These are phyloP conservation scores for Boletus semigastroideus DNA, from an alignment of 1,284 basidiomycete species.

Conservation along the genomic window DNA sequence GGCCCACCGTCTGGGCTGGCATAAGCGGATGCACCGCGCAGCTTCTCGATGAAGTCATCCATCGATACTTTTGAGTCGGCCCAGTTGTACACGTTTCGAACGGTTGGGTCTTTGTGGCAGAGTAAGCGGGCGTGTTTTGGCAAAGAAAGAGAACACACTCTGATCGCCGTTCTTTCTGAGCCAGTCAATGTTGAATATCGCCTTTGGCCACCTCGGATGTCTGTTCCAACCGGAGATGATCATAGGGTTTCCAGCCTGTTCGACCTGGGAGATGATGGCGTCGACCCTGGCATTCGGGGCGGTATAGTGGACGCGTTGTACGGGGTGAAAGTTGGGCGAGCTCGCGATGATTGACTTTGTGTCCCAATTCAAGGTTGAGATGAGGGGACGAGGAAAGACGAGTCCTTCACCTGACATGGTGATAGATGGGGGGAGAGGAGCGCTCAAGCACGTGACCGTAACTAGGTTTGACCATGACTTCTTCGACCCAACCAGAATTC, in stretches of 20 bases:
- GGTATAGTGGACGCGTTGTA: conserved; percentile 40
- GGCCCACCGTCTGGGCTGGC: conserved; percentile 39
- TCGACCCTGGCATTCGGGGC: conserved; percentile 28
- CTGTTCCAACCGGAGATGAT: conserved; percentile 61
- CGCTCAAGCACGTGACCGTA: no score
- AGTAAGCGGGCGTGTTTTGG: conserved; percentile 4
- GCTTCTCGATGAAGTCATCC: conserved; percentile 45
- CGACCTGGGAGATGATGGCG: conserved; percentile 44
- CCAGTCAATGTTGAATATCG: conserved; percentile 56
- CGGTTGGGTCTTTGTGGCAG: conserved; percentile 43
- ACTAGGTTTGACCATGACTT: no score
- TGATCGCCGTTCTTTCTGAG: conserved; percentile 39
- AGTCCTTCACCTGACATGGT: no score
- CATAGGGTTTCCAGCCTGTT: conserved; percentile 53
- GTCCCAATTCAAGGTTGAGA: conserved; percentile 55
- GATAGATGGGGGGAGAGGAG: no score
- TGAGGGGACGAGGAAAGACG: conserved; percentile 16
- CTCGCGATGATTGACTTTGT: conserved; percentile 40
- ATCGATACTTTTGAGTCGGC: conserved; percentile 46
- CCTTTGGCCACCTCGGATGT: conserved; percentile 49
- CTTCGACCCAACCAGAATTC: conserved; percentile 34
- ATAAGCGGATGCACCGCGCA: conserved; percentile 36
- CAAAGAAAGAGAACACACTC: conserved; percentile 28
- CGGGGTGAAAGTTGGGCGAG: conserved; percentile 27
- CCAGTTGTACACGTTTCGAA: conserved; percentile 54